Base-by-base conservation (phyloP, 2,329 filamentous ascomycete species). In the Pestalotiopsis sp. region DNA sequence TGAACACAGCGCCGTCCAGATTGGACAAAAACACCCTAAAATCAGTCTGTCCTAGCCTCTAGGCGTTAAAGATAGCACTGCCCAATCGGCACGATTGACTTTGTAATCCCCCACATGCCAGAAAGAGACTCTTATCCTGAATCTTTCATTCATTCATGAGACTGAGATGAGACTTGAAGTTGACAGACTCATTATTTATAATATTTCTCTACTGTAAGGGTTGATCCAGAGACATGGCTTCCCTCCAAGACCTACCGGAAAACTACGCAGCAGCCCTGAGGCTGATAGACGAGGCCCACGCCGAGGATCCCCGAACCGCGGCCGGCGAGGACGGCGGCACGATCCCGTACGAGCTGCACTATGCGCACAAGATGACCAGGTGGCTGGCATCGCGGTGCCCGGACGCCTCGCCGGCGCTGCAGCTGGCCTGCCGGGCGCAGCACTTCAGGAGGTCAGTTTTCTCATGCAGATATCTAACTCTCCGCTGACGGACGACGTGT, bases 401-500 rank as follows among this genome's bases (percentile, higher is more conserved):
- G 0, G 73, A 83, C 36, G 90, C 93, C 1, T 89, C 91, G 2
- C 90, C 91, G 1, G 80, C 88, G 27, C 84, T 97, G 66, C 89
- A 89, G 71, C 85, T 96, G 61, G 94, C 94, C 20, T 92, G 94
- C 72, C 90, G 93, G 72, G 93, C 93, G 12, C 94, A 97, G 79
- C 94, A 97, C 80, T 93, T 97, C 75, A 88, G 91, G 66, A 90
- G 93, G 81, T 87, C 72, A 63, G 76, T 68, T 66, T 23, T 14
- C 59, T 20, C 31, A 14, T 25, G 20, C 1, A 45, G 14, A 23
- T n/a, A 38, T 13, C 12, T 4, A 45, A 68, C 68, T 17, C 61
- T 23, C 27, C n/a, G 38, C 13, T 38, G 5, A 25, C 61, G 64
- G 36, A 20, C 14, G 41, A 41, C 66, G 65, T 60, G 67, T 57